These are phyloP conservation scores for Globisporangium abappressorium DNA, from an alignment of 352 stramenopile species.

Conservation along the genomic window DNA sequence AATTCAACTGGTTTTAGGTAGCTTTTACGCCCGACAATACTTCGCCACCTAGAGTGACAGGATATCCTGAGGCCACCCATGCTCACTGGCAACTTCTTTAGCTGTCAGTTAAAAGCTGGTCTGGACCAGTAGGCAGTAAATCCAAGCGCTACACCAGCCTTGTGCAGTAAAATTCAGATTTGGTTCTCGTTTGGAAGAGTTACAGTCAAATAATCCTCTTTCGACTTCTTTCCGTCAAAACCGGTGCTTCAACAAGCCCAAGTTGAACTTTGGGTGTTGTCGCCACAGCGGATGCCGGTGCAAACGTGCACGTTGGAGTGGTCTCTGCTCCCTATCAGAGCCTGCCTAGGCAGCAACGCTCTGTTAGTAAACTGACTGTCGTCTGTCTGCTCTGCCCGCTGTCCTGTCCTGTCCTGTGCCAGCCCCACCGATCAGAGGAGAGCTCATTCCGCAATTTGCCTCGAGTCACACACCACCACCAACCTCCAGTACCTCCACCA, in stretches of 20 bases:
- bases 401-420: neutral
- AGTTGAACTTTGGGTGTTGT: neutral
- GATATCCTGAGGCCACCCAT: too few relatives aligned
- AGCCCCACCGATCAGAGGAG: neutral
- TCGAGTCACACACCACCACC: slow-evolving; percentile 1
- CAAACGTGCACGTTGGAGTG: neutral
- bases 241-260: neutral
- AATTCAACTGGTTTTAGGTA: too few relatives aligned
- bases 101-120: too few relatives aligned
- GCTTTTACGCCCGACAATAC: too few relatives aligned
- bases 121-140: too few relatives aligned
- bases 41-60: too few relatives aligned
- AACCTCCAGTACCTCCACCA: neutral
- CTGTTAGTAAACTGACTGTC: neutral
- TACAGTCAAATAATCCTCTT: neutral
- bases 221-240: neutral
- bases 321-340: neutral
- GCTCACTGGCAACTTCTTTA: too few relatives aligned
- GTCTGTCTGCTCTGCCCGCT: neutral
- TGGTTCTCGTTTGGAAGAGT: neutral
- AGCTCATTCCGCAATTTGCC: slow-evolving; percentile 11
- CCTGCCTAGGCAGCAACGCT: neutral
- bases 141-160: too few relatives aligned
- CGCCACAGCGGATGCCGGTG: neutral
- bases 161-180: neutral